These are phyloP conservation scores for Gyromitra esculenta DNA, from an alignment of 2,329 filamentous ascomycete species.

Conservation along the genomic window DNA sequence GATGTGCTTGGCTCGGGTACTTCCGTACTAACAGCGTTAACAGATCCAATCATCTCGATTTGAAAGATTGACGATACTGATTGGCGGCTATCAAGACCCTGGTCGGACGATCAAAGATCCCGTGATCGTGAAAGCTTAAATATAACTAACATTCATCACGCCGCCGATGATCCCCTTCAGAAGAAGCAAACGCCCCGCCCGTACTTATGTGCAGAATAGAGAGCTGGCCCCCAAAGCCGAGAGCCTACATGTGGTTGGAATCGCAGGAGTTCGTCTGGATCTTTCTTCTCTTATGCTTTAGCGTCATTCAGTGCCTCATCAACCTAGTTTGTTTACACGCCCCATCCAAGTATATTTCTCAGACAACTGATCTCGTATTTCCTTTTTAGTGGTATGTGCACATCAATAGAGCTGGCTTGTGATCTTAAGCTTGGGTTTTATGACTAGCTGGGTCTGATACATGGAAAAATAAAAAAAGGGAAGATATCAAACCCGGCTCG, in stretches of 20 bases:
- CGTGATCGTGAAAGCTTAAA: conserved; percentile 22
- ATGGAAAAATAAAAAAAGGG: background rate
- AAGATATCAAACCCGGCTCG: background rate
- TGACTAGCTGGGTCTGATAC: background rate
- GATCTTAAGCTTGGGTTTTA: background rate
- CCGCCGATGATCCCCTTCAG: conserved; percentile 8
- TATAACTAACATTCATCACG: conserved; percentile 1
- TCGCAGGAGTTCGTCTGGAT: background rate
- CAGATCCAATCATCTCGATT: conserved; percentile 27
- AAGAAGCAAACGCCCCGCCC: conserved; percentile 21
- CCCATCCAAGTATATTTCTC: background rate
- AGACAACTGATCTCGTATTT: background rate
- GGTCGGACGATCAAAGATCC: conserved; percentile 19
- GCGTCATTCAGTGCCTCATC: background rate
- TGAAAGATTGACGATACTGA: conserved; percentile 31
- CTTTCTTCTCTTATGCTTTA: background rate
- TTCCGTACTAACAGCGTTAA: conserved; percentile 9
- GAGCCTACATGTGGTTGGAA: background rate
- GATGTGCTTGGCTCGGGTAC: conserved; percentile 2
- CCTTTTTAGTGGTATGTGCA: conserved; percentile 24
- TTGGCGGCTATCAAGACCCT: conserved; percentile 25
- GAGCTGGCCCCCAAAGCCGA: conserved; percentile 2
- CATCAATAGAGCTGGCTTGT: background rate
- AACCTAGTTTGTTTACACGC: background rate
- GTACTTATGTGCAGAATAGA: background rate